A percentile compares a stretch with the other conserved stretches of the same genome.
These are phyloP conservation scores for Scleromitrula shiraiana DNA, from an alignment of 2,329 filamentous ascomycete species.

Conservation along the genomic window DNA sequence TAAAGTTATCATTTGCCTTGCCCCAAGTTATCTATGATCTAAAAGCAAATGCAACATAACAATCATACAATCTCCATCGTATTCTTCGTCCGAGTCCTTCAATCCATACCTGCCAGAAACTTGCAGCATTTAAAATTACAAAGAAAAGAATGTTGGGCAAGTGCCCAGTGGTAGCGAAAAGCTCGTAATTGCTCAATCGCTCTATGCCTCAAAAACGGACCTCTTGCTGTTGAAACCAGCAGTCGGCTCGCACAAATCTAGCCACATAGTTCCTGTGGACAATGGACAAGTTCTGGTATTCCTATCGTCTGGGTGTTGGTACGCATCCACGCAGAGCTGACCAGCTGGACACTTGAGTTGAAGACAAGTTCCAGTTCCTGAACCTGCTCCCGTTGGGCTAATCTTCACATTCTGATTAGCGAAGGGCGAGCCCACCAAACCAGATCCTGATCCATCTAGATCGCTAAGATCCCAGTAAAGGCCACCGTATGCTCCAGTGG, in stretches of 20 bases:
- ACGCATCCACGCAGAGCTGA: constrained; percentile 6
- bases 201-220: constrained; percentile 1
- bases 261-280: constrained; percentile 3
- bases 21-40: constrained; percentile 1
- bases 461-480: constrained; percentile 11
- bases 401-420: constrained; percentile 6
- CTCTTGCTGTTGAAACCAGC: constrained; percentile 1
- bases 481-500: background rate
- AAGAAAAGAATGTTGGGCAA: no score
- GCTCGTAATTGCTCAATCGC: background rate
- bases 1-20: constrained; percentile 7
- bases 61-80: background rate
- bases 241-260: constrained; percentile 6
- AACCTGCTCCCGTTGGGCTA: constrained; percentile 4
- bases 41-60: constrained; percentile 1
- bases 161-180: no score
- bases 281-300: constrained; percentile 4
- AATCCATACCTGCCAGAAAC: background rate
- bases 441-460: constrained; percentile 6
- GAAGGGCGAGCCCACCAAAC: constrained; percentile 10
- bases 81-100: no score
- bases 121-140: no score
- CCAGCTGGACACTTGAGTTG: constrained; percentile 5
- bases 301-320: constrained; percentile 3
- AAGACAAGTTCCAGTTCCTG: constrained; percentile 2